Evolutionary conservation across 495 filamentous ascomycete species (phyloP), one percentile per base, ranked within the genome.

Genomic region (Jackrogersella minutella): DNA sequence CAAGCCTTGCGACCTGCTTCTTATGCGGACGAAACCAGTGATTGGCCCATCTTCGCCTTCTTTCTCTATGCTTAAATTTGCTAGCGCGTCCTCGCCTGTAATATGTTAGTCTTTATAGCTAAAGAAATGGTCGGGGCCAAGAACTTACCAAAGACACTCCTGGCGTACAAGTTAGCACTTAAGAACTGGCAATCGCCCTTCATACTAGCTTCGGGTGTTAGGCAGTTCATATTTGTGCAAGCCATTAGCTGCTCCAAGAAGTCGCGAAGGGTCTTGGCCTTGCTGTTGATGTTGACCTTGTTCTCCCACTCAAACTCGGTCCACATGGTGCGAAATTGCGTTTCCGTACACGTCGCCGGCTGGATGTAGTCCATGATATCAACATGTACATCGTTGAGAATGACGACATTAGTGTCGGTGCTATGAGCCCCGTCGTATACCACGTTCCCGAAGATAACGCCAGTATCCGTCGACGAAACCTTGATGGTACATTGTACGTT

Each of bases 291-390:
- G 80, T 98, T 98, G 73, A 99, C 95, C 86, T 99, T 99, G 82
- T 99, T 99, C 84, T 99, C 96, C 96, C 96, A 99, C 78, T 99
- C 96, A 64, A 99, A 99, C 73, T 99, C 96, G 30, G 96, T 98
- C 96, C 96, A 99, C 96, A 99, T 99, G 19, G 93, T 96, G 33
- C 96, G 87, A 88, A 99, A 99, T 73, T 98, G 93, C 31, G 94
- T 97, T 82, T 99, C 96, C 11, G 91, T 93, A 82, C 96, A 99
- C 39, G 92, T 85, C 10, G 95, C 96, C 6, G 96, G 96, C 72
- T 98, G 93, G 70, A 99, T 99, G 79, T 99, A 99, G 78, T 99
- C 96, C 96, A 99, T 99, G 71, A 99, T 98, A 75, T 99, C 96
- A 62, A 97, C 95, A 75, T 98, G 96, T 30, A 99, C 89, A 75